Percentiles rank a stretch among this genome's conserved stretches.
These are phyloP conservation scores for Podaxis rugospora DNA, from an alignment of 768 basidiomycete species.

Conservation along the genomic window DNA sequence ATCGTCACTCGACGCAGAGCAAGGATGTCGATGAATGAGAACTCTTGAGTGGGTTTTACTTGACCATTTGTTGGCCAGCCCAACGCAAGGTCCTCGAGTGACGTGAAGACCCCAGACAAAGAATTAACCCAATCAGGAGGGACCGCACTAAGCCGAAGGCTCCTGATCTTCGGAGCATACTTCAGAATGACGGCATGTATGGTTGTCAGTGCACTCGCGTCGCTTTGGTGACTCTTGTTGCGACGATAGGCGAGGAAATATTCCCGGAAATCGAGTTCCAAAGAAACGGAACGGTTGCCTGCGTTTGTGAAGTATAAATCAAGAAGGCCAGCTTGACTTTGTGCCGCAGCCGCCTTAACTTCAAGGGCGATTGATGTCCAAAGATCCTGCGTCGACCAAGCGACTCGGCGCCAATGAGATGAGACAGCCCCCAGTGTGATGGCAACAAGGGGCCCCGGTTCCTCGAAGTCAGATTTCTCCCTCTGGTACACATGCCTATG, in stretches of 20 bases:
- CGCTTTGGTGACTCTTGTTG: neutral
- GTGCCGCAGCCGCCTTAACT: neutral
- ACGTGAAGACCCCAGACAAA: neutral
- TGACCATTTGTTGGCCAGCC: neutral
- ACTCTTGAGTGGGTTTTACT: neutral
- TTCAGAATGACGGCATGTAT: constrained; percentile 1
- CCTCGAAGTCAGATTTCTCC: neutral
- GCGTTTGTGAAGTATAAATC: neutral
- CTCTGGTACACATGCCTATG: neutral
- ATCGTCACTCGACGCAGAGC: constrained; percentile 2
- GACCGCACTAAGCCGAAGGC: constrained; percentile 1
- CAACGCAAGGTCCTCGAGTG: neutral
- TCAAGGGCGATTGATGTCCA: constrained; percentile 3
- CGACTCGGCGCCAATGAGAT: neutral
- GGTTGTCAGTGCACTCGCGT: neutral
- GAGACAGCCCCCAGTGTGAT: neutral
- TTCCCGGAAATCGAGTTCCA: neutral
- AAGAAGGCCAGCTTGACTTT: neutral
- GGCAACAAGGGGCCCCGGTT: neutral
- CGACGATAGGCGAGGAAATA: neutral
- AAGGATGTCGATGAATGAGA: neutral
- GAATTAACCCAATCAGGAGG: constrained; percentile 2
- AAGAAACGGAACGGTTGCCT: neutral
- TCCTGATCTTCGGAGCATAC: neutral
- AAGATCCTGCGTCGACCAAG: constrained; percentile 5